Base-by-base conservation (phyloP, 2,329 filamentous ascomycete species). In the Metarhizium brunneum region DNA sequence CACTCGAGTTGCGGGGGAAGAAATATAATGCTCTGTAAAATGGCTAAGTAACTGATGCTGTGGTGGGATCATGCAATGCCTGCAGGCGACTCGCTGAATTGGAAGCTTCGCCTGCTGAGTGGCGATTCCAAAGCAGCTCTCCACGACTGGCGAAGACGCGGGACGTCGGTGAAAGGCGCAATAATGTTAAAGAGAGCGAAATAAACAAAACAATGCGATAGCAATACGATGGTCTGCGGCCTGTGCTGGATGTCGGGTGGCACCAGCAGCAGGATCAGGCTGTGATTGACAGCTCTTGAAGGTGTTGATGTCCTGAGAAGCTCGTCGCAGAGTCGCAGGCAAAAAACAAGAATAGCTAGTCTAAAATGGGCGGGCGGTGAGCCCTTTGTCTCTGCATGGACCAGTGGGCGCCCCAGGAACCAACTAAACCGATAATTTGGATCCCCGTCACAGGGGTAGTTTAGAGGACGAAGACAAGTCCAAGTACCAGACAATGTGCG, bases 241-340 rank as follows among this genome's bases (percentile, higher is more conserved):
- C 48, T 54, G 43, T 49, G 57, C 54, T 57, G 55, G 57, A 25
- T 48, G 13, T 50, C 18, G 38, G 14, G 38, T 45, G 49, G 42
- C 25, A 47, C 52, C 52, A 54, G 52, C 52, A 43, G 50, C 52
- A 50, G 55, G 52, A 52, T 52, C 13, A 25, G 30, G 18, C n/a
- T 42, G 45, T 45, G 32, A 36, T 20, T 10, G 36, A 36, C 36
- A 45, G 54, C 30, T 54, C 40, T 20, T 36, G 16, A 48, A 25
- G 35, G 32, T 42, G 42, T 54, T 57, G 59, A 32, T 25, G 48
- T 47, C 56, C 47, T 42, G 40, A 50, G 45, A 56, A 56, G 56
- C 62, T 61, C 35, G 57, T 61, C 49, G 65, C 50, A 52, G 54
- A 55, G 54, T 56, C 36, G 56, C 50, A 54, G 59, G 60, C 60